Conservation (phyloP, 805 yeast genomes). For the Teunomyces atbi region DNA sequence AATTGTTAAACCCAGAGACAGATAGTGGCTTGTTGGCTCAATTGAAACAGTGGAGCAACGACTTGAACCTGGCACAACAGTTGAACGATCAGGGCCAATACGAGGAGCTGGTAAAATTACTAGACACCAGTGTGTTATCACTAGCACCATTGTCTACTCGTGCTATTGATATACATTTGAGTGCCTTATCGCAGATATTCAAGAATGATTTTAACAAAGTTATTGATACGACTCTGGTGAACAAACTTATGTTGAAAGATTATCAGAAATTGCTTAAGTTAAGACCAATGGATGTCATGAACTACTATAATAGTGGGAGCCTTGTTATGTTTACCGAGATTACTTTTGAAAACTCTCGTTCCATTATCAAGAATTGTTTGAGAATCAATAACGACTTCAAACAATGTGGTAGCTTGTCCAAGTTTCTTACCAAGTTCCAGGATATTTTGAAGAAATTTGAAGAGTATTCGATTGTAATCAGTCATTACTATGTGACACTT, state of each 20-base stretch:
- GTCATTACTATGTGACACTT: slow-evolving; percentile 23
- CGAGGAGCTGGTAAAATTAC: slow-evolving; percentile 23
- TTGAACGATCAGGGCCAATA: slow-evolving; percentile 14
- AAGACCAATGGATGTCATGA: slow-evolving; percentile 21
- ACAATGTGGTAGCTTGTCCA: slow-evolving; percentile 55
- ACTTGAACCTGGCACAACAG: slow-evolving; percentile 9
- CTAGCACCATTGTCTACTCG: slow-evolving; percentile 45
- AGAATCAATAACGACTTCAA: slow-evolving; percentile 72
- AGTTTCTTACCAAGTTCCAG: slow-evolving; percentile 48
- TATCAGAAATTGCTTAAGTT: slow-evolving; percentile 25
- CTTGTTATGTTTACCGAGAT: slow-evolving; percentile 47
- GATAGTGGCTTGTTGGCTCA: slow-evolving; percentile 6
- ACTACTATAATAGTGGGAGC: slow-evolving; percentile 26
- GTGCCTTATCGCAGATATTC: slow-evolving; percentile 14
- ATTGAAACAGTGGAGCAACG: background rate
- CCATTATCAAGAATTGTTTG: slow-evolving; percentile 62
- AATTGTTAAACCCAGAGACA: slow-evolving; percentile 10
- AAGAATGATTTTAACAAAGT: slow-evolving; percentile 4
- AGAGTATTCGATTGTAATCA: slow-evolving; percentile 40
- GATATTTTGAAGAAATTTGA: slow-evolving; percentile 39
- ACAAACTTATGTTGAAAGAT: slow-evolving; percentile 21
- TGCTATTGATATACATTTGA: slow-evolving; percentile 31
- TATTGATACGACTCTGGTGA: slow-evolving; percentile 6
- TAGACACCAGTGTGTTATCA: slow-evolving; percentile 23
- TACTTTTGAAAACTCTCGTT: slow-evolving; percentile 52